phyloP scores from a whole-genome alignment of 257 asterid species.

The Penstemon davidsonii region DNA sequence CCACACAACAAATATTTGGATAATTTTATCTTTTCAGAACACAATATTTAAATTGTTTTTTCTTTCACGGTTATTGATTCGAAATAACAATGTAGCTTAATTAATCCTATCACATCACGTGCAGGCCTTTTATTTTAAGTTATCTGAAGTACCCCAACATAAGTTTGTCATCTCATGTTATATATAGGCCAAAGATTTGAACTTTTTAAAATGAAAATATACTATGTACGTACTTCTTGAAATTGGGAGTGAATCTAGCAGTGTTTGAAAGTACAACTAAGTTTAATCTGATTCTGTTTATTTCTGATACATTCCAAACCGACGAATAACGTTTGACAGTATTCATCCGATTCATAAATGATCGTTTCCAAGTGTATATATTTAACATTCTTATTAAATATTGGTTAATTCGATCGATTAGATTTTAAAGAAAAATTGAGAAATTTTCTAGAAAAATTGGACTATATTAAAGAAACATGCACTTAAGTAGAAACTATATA shows the following conservation, averaged over 20 bases:
- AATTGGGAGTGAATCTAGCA: constrained; percentile 26
- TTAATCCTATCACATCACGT: constrained; percentile 21
- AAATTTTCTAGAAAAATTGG: too few relatives aligned
- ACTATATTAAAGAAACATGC: too few relatives aligned
- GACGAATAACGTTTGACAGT: constrained; percentile 30
- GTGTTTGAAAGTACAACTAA: constrained; percentile 21
- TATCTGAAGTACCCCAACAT: constrained; percentile 24
- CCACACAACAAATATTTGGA: too few relatives aligned
- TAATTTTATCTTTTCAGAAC: too few relatives aligned
- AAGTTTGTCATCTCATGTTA: background rate
- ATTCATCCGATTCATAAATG: constrained; percentile 14
- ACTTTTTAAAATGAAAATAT: background rate
- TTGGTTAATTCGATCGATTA: background rate
- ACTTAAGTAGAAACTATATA: too few relatives aligned
- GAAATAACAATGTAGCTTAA: background rate
- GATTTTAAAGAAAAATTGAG: too few relatives aligned
- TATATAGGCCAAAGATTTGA: background rate
- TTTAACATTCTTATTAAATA: background rate
- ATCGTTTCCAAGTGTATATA: background rate
- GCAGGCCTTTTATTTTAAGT: constrained; percentile 21
- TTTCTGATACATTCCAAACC: constrained; percentile 33
- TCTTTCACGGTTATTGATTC: too few relatives aligned
- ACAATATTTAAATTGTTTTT: too few relatives aligned
- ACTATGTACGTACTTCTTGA: background rate
- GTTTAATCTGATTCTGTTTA: constrained; percentile 31